Evolutionary conservation across 805 yeast genomes (phyloP).

Genomic region (Yamadazyma akitaensis): DNA sequence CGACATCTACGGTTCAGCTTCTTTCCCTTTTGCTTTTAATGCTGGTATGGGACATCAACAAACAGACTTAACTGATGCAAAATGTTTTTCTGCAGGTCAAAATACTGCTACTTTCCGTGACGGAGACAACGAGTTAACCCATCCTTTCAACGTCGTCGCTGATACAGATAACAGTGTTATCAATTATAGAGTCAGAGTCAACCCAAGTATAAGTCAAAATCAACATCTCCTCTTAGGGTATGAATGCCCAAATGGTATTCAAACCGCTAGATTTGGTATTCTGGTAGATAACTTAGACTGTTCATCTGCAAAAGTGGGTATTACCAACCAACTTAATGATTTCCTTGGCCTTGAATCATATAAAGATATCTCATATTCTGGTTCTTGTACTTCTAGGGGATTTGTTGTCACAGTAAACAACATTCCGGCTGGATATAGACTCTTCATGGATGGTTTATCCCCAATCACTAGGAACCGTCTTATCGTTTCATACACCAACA

Average conservation of each 20-base stretch:
- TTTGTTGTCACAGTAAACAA: conserved; percentile 15
- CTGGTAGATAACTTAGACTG: conserved; percentile 19
- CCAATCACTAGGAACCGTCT: background rate
- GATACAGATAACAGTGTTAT: conserved; percentile 1
- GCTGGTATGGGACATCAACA: conserved; percentile 15
- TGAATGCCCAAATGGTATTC: conserved; percentile 20
- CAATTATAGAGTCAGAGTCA: conserved; percentile 2
- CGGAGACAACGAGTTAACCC: conserved; percentile 15
- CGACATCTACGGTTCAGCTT: conserved; percentile 17
- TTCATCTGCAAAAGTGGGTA: conserved; percentile 16
- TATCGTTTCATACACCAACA: conserved; percentile 6
- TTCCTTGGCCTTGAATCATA: conserved; percentile 18
- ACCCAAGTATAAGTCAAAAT: conserved; percentile 14
- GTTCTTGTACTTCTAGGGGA: conserved; percentile 14
- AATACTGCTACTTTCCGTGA: conserved; percentile 19
- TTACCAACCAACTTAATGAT: conserved; percentile 20
- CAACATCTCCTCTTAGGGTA: conserved; percentile 14
- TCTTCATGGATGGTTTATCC: conserved; percentile 18
- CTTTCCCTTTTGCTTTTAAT: conserved; percentile 22
- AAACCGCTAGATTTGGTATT: conserved; percentile 22
- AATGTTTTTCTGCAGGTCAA: conserved; percentile 16
- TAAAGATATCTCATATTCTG: conserved; percentile 7
- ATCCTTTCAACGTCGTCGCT: conserved; percentile 8
- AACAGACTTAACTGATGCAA: conserved; percentile 18
- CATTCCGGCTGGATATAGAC: conserved; percentile 28